Evolutionary conservation across 140 eudicot species (phyloP).

Genomic region (Cichorium intybus): DNA sequence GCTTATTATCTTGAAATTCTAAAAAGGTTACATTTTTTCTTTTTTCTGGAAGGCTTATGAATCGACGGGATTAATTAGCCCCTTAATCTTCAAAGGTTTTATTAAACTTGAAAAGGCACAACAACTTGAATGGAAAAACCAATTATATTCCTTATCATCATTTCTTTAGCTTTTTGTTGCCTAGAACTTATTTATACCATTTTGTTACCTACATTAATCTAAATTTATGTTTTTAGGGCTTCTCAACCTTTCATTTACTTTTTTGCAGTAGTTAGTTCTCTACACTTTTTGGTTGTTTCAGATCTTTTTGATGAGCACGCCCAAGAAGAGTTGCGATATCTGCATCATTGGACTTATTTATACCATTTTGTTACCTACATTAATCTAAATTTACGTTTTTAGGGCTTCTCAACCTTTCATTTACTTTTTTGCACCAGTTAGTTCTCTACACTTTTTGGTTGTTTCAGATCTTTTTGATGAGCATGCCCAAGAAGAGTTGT

Average conservation of each 20-base stretch:
- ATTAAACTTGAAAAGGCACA: no score
- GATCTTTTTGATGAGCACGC: constrained; percentile 46
- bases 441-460: constrained; percentile 57
- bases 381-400: neutral
- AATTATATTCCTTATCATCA: no score
- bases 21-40: no score
- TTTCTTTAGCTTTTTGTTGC: no score
- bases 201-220: constrained; percentile 3
- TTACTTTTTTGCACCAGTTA: constrained; percentile 54
- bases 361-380: constrained; percentile 3
- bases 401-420: constrained; percentile 82
- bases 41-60: no score
- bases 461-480: constrained; percentile 51
- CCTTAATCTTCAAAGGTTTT: no score
- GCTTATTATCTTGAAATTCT: no score
- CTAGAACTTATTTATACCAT: neutral
- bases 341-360: neutral
- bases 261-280: constrained; percentile 50
- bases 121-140: no score
- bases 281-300: constrained; percentile 54
- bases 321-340: constrained; percentile 36
- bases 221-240: constrained; percentile 37
- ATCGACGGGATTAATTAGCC: no score
- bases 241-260: constrained; percentile 78
- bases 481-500: constrained; percentile 26